phyloP scores from a whole-genome alignment of 208 protist species.

The Acanthamoeba triangularis region DNA sequence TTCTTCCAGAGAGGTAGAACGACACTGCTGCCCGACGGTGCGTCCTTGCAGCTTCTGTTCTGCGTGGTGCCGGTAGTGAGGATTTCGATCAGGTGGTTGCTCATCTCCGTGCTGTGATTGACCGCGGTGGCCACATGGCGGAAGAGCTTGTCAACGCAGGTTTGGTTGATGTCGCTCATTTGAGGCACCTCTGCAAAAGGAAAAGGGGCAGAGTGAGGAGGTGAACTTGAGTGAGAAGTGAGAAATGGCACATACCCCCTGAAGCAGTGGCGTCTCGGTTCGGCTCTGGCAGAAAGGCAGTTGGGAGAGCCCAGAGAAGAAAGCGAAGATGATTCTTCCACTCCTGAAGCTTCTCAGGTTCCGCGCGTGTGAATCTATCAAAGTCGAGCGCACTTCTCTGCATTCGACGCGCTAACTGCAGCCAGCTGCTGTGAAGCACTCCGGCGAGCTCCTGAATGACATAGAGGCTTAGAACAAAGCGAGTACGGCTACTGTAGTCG shows the following conservation, averaged over 20 bases:
- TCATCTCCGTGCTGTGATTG: background rate
- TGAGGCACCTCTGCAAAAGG: background rate
- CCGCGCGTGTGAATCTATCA: background rate
- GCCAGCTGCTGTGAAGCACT: background rate
- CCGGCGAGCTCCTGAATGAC: background rate
- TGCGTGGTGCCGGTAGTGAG: background rate
- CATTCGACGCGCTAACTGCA: background rate
- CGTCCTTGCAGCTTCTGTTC: background rate
- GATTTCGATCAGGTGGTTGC: background rate
- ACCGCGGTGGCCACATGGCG: background rate
- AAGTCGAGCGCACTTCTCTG: background rate
- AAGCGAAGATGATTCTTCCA: constrained; percentile 16
- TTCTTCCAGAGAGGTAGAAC: background rate
- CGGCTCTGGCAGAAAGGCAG: background rate
- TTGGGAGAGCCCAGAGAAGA: background rate
- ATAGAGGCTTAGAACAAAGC: background rate
- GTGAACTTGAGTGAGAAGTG: no score
- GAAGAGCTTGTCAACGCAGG: background rate
- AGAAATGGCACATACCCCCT: no score
- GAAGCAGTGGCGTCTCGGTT: background rate
- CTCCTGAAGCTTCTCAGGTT: background rate
- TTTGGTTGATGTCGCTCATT: background rate
- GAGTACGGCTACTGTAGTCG: background rate
- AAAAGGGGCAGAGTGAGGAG: background rate
- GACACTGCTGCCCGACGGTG: no score